Percentiles rank a stretch among this genome's conserved stretches.
phyloP scores from a whole-genome alignment of 345 rosid genomes.

The Euphorbia lathyris region DNA sequence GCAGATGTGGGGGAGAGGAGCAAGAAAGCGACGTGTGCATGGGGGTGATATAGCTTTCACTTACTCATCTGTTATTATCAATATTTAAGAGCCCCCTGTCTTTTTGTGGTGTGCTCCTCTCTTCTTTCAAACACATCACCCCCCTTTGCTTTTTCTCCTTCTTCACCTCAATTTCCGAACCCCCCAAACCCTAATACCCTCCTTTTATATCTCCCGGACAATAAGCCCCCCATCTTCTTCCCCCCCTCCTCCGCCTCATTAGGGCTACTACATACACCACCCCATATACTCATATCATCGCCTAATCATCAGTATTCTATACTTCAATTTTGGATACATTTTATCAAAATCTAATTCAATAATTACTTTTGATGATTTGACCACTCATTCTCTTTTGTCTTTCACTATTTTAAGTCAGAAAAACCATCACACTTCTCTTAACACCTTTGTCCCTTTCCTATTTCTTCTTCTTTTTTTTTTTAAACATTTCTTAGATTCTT shows the following conservation, averaged over 20 bases:
- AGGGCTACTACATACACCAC: conserved; percentile 17
- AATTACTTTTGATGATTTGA: no score
- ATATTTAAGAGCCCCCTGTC: conserved; percentile 30
- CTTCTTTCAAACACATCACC: background rate
- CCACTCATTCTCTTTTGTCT: conserved; percentile 43
- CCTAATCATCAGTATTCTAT: conserved; percentile 28
- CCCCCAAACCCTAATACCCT: conserved; percentile 25
- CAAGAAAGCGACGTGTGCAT: conserved; percentile 53
- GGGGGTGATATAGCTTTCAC: conserved; percentile 45
- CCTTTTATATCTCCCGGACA: conserved; percentile 32
- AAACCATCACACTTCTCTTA: conserved; percentile 25
- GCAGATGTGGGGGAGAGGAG: conserved; percentile 52
- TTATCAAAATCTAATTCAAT: no score
- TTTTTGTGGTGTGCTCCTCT: conserved; percentile 16
- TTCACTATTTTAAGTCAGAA: conserved; percentile 28
- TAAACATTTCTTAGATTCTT: conserved; percentile 20
- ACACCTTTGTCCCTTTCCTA: conserved; percentile 24
- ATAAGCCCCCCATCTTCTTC: conserved; percentile 8
- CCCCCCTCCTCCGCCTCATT: conserved; percentile 13
- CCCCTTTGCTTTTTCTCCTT: background rate
- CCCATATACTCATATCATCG: conserved; percentile 17
- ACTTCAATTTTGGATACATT: background rate
- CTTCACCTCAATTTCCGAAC: conserved; percentile 44
- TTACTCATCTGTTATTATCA: conserved; percentile 44
- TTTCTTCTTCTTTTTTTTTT: conserved; percentile 17